Evolutionary conservation across 352 stramenopile species (phyloP).

Genomic region (Pythium scleroteichum): DNA sequence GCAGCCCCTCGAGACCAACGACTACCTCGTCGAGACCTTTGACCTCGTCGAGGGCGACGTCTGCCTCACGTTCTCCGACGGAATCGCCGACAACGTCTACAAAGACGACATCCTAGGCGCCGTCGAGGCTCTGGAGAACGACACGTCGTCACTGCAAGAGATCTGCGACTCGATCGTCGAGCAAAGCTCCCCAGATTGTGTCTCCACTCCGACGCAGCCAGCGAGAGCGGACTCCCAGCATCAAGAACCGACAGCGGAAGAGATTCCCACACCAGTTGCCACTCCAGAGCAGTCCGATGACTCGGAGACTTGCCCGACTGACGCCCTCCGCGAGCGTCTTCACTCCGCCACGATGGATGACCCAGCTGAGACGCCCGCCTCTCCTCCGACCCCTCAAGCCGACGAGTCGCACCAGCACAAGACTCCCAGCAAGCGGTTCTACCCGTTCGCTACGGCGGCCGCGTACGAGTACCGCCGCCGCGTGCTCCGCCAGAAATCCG

Average conservation of each 20-base stretch:
- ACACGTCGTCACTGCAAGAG: constrained; percentile 35
- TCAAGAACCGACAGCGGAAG: not conserved
- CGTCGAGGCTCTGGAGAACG: constrained; percentile 20
- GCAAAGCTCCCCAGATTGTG: constrained; percentile 8
- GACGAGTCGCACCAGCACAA: constrained; percentile 6
- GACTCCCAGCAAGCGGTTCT: constrained; percentile 32
- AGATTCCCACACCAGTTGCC: not conserved
- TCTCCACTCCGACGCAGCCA: not conserved
- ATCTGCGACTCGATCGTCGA: constrained; percentile 56
- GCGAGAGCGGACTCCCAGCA: not conserved
- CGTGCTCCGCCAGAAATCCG: constrained; percentile 31
- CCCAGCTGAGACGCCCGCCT: not conserved
- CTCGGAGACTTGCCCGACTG: constrained; percentile 4
- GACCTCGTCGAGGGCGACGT: constrained; percentile 50
- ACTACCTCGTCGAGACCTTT: constrained; percentile 78
- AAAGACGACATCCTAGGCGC: constrained; percentile 59
- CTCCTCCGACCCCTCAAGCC: not conserved
- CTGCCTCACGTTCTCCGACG: constrained; percentile 77
- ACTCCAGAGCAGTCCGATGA: not conserved
- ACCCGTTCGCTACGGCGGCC: constrained; percentile 68
- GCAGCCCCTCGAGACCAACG: constrained; percentile 41
- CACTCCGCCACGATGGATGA: constrained; percentile 25
- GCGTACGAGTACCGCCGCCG: constrained; percentile 62
- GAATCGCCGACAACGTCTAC: constrained; percentile 80
- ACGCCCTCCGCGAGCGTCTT: constrained; percentile 19